phyloP scores from a whole-genome alignment of 2,329 filamentous ascomycete genomes.

The Ophiostoma angusticollis region DNA sequence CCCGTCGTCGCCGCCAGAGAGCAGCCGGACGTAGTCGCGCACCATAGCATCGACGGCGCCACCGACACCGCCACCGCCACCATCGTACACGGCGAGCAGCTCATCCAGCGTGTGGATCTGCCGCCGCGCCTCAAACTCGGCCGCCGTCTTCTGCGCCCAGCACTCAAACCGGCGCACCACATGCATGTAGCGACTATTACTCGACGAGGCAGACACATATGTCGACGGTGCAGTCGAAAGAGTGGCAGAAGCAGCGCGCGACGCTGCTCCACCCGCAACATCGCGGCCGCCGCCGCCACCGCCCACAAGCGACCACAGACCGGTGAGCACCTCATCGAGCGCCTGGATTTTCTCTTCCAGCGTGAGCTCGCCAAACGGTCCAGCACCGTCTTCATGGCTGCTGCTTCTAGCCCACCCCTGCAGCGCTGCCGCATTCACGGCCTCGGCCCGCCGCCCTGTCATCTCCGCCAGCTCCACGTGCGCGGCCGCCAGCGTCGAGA shows the following conservation, averaged over 20 bases:
- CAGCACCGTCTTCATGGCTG: conserved; percentile 19
- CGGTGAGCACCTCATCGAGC: conserved; percentile 42
- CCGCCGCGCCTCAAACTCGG: conserved; percentile 31
- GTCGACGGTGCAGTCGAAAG: conserved; percentile 36
- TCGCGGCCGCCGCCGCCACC: too few relatives aligned
- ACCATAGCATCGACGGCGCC: too few relatives aligned
- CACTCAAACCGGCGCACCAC: conserved; percentile 44
- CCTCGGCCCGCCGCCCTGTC: conserved; percentile 34
- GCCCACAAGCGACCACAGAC: conserved; percentile 43
- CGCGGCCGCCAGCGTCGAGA: conserved; percentile 26
- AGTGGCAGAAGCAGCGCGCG: not conserved
- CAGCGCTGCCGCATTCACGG: conserved; percentile 39
- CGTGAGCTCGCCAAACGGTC: conserved; percentile 15
- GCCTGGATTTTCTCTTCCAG: conserved; percentile 42
- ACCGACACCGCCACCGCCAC: conserved; percentile 13
- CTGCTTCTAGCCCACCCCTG: conserved; percentile 32
- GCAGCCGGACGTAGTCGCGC: too few relatives aligned
- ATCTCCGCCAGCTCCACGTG: conserved; percentile 19
- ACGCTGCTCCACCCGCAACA: not conserved
- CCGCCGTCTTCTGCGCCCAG: conserved; percentile 39
- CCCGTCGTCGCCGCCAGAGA: too few relatives aligned
- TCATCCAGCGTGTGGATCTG: conserved; percentile 1
- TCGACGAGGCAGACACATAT: not conserved
- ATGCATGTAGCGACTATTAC: conserved; percentile 33
- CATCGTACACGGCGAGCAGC: conserved; percentile 3